Percentiles rank a stretch among this genome's conserved stretches.
Conservation (phyloP, 129 eudicot species). For the Glebionis coronaria region DNA sequence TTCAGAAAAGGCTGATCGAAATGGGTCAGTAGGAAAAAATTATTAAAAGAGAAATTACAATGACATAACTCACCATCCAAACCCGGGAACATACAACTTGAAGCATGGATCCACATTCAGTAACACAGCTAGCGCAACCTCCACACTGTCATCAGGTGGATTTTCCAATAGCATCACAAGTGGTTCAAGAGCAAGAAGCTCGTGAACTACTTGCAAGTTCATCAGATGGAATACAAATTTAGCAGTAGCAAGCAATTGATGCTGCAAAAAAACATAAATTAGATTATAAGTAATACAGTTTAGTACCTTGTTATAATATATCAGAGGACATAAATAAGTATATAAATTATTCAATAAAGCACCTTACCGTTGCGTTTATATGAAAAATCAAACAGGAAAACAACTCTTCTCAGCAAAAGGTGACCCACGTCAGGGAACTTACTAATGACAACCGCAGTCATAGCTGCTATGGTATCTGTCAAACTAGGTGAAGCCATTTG, state of each 20-base stretch:
- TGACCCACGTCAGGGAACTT: conserved; percentile 92
- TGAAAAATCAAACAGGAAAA: conserved; percentile 76
- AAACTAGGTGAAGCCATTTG: conserved; percentile 97
- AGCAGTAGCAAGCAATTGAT: conserved; percentile 82
- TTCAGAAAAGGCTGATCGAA: too few relatives aligned
- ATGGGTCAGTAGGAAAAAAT: too few relatives aligned
- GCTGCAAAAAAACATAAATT: conserved; percentile 40
- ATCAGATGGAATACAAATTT: conserved; percentile 90
- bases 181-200: conserved; percentile 88
- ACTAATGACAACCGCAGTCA: conserved; percentile 84
- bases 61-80: conserved; percentile 60
- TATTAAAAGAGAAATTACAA: not conserved
- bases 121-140: conserved; percentile 91
- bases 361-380: conserved; percentile 94
- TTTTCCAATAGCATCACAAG: conserved; percentile 68
- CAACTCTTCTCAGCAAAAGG: conserved; percentile 73
- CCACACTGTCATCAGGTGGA: conserved; percentile 97
- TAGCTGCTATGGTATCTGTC: conserved; percentile 88
- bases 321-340: too few relatives aligned
- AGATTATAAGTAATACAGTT: too few relatives aligned
- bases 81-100: conserved; percentile 84
- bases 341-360: not conserved
- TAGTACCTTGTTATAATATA: too few relatives aligned
- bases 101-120: conserved; percentile 88
- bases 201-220: conserved; percentile 88